These are phyloP conservation scores for Otatea glauca DNA, from an alignment of 176 grass and related monocot species.

Conservation along the genomic window DNA sequence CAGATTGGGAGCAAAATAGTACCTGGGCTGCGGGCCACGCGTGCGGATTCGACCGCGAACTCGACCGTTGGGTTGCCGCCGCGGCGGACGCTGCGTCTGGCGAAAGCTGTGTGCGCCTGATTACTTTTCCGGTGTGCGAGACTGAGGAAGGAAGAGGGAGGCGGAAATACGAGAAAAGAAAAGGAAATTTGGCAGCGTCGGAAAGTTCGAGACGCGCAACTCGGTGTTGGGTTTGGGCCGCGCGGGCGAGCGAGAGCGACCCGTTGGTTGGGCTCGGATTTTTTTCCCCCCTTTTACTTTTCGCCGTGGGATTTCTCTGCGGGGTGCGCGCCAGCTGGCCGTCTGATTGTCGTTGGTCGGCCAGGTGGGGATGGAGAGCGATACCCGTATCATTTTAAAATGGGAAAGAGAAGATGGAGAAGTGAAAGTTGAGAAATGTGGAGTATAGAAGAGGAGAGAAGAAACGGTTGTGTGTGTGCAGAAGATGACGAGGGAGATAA, in stretches of 20 bases:
- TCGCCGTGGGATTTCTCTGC: no score
- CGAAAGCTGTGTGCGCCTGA: background rate
- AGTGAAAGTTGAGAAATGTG: slow-evolving; percentile 52
- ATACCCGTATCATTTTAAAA: no score
- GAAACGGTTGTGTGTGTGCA: slow-evolving; percentile 24
- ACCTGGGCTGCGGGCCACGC: background rate
- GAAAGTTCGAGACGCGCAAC: slow-evolving; percentile 42
- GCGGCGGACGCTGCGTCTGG: background rate
- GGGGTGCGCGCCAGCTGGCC: no score
- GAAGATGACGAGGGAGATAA: slow-evolving; percentile 81
- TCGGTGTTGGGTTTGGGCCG: background rate
- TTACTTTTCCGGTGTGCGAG: background rate
- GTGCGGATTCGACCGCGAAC: slow-evolving; percentile 5
- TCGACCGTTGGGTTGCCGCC: background rate
- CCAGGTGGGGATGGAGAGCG: no score
- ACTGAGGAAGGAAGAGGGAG: background rate
- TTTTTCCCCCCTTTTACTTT: background rate
- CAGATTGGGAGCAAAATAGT: background rate
- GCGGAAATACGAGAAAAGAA: background rate
- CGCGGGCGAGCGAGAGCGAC: background rate
- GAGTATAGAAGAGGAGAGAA: slow-evolving; percentile 34
- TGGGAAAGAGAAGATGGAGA: slow-evolving; percentile 40
- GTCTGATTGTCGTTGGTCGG: no score
- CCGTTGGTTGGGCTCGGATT: background rate
- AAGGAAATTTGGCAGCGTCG: background rate